Evolutionary conservation across 768 basidiomycete species (phyloP).

Genomic region (Leccinum rimulosum): DNA sequence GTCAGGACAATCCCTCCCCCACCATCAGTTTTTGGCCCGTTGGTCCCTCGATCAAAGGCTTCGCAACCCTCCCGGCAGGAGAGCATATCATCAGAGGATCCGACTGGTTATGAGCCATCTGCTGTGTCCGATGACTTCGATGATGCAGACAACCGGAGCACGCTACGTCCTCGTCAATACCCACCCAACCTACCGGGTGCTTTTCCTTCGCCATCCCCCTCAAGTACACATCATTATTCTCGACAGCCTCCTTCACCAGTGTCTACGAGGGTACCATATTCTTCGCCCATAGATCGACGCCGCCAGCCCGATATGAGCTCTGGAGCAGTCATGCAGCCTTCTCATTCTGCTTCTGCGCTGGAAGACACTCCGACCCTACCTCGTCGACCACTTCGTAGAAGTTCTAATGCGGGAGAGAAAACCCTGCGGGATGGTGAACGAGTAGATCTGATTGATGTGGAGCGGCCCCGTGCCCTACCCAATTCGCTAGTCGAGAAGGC

Average conservation of each 20-base stretch:
- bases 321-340: slow-evolving; percentile 24
- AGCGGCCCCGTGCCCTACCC: slow-evolving; percentile 16
- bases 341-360: slow-evolving; percentile 28
- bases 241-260: slow-evolving; percentile 39
- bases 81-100: slow-evolving; percentile 66
- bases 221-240: slow-evolving; percentile 36
- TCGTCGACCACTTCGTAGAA: slow-evolving; percentile 28
- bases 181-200: slow-evolving; percentile 25
- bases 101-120: slow-evolving; percentile 69
- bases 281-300: slow-evolving; percentile 26
- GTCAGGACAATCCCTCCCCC: slow-evolving; percentile 48
- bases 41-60: slow-evolving; percentile 44
- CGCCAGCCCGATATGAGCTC: slow-evolving; percentile 22
- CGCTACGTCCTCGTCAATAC: slow-evolving; percentile 41
- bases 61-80: slow-evolving; percentile 61
- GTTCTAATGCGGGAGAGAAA: slow-evolving; percentile 28
- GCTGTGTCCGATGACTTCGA: slow-evolving; percentile 55
- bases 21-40: slow-evolving; percentile 48
- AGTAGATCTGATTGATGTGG: slow-evolving; percentile 18
- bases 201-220: slow-evolving; percentile 36
- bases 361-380: slow-evolving; percentile 29
- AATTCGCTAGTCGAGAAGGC: slow-evolving; percentile 17
- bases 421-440: slow-evolving; percentile 25
- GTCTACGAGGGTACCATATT: slow-evolving; percentile 26
- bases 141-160: slow-evolving; percentile 49